A percentile compares a stretch with the other conserved stretches of the same genome.
Evolutionary conservation across 768 basidiomycete species (phyloP).

Genomic region (Serendipita sp.): DNA sequence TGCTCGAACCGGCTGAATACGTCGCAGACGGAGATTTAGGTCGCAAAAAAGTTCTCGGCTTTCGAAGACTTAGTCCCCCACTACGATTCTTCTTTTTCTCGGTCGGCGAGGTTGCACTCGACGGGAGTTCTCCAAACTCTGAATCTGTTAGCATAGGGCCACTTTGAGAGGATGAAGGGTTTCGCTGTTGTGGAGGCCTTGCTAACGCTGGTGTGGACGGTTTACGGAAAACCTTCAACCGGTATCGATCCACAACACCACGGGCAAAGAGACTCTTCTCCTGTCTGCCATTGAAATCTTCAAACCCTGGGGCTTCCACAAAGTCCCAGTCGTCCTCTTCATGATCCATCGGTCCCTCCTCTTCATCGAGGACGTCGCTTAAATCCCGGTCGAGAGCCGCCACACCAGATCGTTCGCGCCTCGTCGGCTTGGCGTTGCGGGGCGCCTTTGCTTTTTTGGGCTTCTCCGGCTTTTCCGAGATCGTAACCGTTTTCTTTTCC

Average conservation of each 20-base stretch:
- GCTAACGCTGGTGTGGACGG: constrained; percentile 44
- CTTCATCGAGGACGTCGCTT: constrained; percentile 34
- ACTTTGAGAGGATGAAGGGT: constrained; percentile 20
- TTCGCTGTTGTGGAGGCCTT: constrained; percentile 27
- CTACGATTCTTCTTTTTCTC: constrained; percentile 46
- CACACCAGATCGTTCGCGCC: constrained; percentile 72
- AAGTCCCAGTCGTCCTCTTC: constrained; percentile 89
- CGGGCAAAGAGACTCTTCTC: constrained; percentile 74
- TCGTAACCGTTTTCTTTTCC: constrained; percentile 15
- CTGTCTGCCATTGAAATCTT: constrained; percentile 66
- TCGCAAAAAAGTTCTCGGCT: constrained; percentile 55
- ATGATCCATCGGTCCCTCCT: constrained; percentile 25
- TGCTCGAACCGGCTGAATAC: constrained; percentile 13
- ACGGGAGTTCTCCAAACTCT: constrained; percentile 21
- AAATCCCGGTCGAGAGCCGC: constrained; percentile 62
- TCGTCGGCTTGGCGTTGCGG: constrained; percentile 16
- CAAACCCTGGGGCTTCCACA: constrained; percentile 54
- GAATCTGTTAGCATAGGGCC: constrained; percentile 38
- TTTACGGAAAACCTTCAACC: constrained; percentile 73
- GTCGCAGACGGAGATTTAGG: constrained; percentile 48
- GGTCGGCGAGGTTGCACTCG: constrained; percentile 26
- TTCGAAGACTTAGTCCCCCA: constrained; percentile 56
- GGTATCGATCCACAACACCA: constrained; percentile 82
- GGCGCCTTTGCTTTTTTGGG: not conserved
- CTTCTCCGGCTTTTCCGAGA: constrained; percentile 9